phyloP scores from a whole-genome alignment of 257 asterid species.

The Solanum gracilifrons region DNA sequence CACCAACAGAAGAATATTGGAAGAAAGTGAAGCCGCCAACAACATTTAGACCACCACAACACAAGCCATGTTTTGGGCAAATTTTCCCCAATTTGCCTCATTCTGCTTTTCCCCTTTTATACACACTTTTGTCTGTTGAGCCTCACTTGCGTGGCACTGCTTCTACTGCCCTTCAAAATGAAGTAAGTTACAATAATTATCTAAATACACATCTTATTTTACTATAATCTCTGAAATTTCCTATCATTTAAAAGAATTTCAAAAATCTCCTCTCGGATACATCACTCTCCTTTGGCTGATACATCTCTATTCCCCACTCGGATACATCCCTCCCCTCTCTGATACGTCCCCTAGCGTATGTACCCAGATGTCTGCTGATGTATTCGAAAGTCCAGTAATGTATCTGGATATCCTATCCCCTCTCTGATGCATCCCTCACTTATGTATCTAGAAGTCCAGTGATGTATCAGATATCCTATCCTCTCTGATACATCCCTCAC shows the following conservation, averaged over 20 bases:
- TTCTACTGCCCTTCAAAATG: constrained; percentile 37
- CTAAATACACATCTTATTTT: neutral
- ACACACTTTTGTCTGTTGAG: constrained; percentile 49
- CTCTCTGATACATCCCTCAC: no score
- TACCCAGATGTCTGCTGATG: no score
- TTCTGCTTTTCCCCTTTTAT: constrained; percentile 34
- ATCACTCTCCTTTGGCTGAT: neutral
- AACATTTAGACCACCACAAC: constrained; percentile 56
- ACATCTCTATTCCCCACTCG: neutral
- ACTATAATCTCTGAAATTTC: no score
- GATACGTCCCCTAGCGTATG: no score
- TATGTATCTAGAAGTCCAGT: no score
- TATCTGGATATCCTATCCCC: no score
- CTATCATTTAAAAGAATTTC: no score
- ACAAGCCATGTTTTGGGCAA: constrained; percentile 43
- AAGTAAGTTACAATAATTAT: constrained; percentile 23
- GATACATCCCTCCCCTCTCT: neutral
- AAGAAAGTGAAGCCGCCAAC: constrained; percentile 61
- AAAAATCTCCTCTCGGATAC: no score
- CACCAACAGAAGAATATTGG: constrained; percentile 78
- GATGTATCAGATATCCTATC: no score
- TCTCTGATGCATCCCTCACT: no score
- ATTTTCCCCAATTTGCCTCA: constrained; percentile 42
- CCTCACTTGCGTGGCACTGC: constrained; percentile 56
- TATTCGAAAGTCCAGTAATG: no score